Evolutionary conservation across 148 eudicot genomes (phyloP).

Genomic region (Cornus controversa): DNA sequence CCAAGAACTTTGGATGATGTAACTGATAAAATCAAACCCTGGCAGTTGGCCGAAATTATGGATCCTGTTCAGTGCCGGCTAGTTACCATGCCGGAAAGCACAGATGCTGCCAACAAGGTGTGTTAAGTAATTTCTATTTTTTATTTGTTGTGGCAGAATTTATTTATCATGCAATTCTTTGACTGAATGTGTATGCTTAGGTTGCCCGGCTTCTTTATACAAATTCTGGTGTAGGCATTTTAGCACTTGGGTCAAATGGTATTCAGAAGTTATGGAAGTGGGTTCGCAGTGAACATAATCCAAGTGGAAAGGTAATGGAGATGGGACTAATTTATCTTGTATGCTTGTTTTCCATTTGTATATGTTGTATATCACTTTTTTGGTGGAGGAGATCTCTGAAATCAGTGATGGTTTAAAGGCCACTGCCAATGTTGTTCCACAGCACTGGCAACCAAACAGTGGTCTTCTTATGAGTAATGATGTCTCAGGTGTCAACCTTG

Average conservation of each 20-base stretch:
- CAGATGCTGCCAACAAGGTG: slow-evolving; percentile 71
- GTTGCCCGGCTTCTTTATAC: slow-evolving; percentile 86
- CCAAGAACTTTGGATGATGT: slow-evolving; percentile 69
- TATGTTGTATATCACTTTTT: neutral
- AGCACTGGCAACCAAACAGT: slow-evolving; percentile 95
- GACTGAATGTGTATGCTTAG: slow-evolving; percentile 26
- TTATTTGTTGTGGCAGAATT: slow-evolving; percentile 3
- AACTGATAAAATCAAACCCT: slow-evolving; percentile 62
- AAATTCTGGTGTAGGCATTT: slow-evolving; percentile 75
- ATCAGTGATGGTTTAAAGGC: slow-evolving; percentile 51
- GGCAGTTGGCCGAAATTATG: slow-evolving; percentile 79
- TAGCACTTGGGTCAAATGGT: slow-evolving; percentile 77
- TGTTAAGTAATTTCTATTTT: slow-evolving; percentile 13
- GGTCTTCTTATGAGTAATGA: slow-evolving; percentile 95
- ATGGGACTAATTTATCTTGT: neutral
- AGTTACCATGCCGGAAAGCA: slow-evolving; percentile 78
- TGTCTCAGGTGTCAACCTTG: slow-evolving; percentile 77
- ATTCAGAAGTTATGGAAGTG: slow-evolving; percentile 84
- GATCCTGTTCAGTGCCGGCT: slow-evolving; percentile 80
- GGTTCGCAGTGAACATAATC: slow-evolving; percentile 81
- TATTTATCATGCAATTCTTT: neutral
- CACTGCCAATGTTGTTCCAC: slow-evolving; percentile 85
- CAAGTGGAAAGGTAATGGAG: slow-evolving; percentile 65
- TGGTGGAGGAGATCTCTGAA: slow-evolving; percentile 26
- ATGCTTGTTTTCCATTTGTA: neutral